Conservation (phyloP, 257 asterid genomes). For the Primulina eburnea region DNA sequence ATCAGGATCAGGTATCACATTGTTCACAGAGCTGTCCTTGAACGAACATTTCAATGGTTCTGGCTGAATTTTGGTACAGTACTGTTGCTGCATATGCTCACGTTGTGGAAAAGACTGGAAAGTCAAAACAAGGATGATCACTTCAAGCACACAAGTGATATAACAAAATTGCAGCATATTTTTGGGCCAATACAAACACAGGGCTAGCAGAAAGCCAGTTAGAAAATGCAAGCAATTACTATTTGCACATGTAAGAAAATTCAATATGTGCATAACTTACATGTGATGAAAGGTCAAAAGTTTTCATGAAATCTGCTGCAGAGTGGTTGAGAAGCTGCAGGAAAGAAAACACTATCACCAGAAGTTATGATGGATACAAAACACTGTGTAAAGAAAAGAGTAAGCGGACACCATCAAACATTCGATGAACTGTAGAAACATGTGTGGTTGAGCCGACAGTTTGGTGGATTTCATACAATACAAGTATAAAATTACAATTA, state of each 20-base stretch:
- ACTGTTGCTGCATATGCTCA: constrained; percentile 79
- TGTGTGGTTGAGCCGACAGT: constrained; percentile 7
- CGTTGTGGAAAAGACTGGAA: constrained; percentile 65
- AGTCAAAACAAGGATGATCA: constrained; percentile 26
- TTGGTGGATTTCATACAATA: not conserved
- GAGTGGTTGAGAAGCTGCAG: constrained; percentile 85
- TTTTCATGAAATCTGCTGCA: constrained; percentile 64
- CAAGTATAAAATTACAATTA: not conserved
- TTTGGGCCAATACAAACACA: constrained; percentile 13
- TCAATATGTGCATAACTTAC: constrained; percentile 46
- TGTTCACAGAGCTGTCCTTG: constrained; percentile 61
- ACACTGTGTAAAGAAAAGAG: constrained; percentile 4
- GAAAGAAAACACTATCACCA: constrained; percentile 27
- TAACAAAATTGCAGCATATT: constrained; percentile 2
- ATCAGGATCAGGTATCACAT: constrained; percentile 79
- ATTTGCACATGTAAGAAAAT: constrained; percentile 13
- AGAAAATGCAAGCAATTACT: constrained; percentile 9
- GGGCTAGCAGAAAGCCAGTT: constrained; percentile 7
- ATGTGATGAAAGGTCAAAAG: constrained; percentile 59
- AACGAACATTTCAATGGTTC: constrained; percentile 50
- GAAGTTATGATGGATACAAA: constrained; percentile 1
- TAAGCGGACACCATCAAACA: not conserved
- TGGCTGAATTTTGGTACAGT: constrained; percentile 47
- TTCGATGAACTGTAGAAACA: constrained; percentile 12
- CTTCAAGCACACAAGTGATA: constrained; percentile 11